Conservation (phyloP, 495 filamentous ascomycete species). For the Podospora sp. region DNA sequence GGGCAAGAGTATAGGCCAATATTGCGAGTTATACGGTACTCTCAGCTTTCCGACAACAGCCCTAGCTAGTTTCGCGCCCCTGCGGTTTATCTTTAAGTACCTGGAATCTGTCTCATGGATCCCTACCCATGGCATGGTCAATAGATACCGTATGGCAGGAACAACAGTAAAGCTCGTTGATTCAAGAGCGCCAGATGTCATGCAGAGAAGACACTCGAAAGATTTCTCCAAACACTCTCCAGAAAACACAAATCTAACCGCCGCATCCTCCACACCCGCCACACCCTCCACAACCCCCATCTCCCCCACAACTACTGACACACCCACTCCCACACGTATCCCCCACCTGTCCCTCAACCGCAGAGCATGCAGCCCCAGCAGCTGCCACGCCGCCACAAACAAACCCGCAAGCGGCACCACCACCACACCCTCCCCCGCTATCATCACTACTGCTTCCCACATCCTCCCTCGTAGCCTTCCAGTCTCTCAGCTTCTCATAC, state of each 20-base stretch:
- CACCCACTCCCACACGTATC: conserved; percentile 12
- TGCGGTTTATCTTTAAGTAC: too few relatives aligned
- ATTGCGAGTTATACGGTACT: too few relatives aligned
- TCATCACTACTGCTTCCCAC: not conserved
- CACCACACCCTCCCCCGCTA: not conserved
- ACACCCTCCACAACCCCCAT: not conserved
- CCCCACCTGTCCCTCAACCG: not conserved
- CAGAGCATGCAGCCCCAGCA: not conserved
- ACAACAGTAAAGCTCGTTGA: too few relatives aligned
- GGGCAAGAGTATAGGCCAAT: too few relatives aligned
- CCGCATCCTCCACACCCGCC: conserved; percentile 8
- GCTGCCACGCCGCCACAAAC: not conserved
- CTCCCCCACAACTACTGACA: not conserved
- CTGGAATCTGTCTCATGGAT: too few relatives aligned
- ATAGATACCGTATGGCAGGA: too few relatives aligned
- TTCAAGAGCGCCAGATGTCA: too few relatives aligned
- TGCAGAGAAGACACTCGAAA: too few relatives aligned
- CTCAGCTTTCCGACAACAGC: too few relatives aligned
- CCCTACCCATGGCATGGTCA: too few relatives aligned
- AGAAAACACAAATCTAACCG: not conserved
- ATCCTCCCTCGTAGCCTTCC: conserved; percentile 13
- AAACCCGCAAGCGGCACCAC: not conserved
- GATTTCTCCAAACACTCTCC: too few relatives aligned
- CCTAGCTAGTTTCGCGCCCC: too few relatives aligned
- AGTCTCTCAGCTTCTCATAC: conserved; percentile 31